Conservation (phyloP, 2,329 filamentous ascomycete species). For the Aspergillus spinulosporus region DNA sequence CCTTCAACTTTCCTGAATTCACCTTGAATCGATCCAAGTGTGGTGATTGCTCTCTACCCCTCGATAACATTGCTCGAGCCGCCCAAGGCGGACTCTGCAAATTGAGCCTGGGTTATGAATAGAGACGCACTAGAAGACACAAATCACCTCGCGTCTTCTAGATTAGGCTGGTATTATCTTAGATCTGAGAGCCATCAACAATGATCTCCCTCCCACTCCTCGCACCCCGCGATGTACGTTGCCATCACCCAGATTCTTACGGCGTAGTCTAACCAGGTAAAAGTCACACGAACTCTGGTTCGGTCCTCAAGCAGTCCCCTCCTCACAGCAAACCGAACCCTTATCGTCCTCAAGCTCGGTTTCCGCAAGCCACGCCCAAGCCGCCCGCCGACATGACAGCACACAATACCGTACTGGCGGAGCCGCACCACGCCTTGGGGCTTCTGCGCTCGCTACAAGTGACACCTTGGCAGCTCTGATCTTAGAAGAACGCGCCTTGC, state of each 20-base stretch:
- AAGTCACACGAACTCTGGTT: conserved; percentile 76
- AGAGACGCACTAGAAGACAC: too few relatives aligned
- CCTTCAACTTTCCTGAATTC: neutral
- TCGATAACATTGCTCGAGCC: neutral
- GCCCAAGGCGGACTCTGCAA: neutral
- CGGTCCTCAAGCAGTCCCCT: conserved; percentile 53
- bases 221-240: conserved; percentile 67
- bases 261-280: neutral
- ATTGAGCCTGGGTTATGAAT: too few relatives aligned
- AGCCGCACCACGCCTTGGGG: neutral
- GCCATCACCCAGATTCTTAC: neutral
- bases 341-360: conserved; percentile 31
- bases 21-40: neutral
- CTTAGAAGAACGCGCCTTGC: conserved; percentile 74
- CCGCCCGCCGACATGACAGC: conserved; percentile 17
- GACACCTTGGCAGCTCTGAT: conserved; percentile 68
- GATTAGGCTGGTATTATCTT: too few relatives aligned
- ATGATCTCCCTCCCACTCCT: conserved; percentile 68
- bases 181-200: neutral
- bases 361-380: conserved; percentile 21
- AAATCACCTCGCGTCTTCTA: too few relatives aligned
- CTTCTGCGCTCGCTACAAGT: conserved; percentile 28
- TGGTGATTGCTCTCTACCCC: neutral
- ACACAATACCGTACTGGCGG: neutral
- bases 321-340: conserved; percentile 46